Evolutionary conservation across 1,284 basidiomycete species (phyloP), one percentile per base, ranked within the genome.

Genomic region (Naganishia albida): DNA sequence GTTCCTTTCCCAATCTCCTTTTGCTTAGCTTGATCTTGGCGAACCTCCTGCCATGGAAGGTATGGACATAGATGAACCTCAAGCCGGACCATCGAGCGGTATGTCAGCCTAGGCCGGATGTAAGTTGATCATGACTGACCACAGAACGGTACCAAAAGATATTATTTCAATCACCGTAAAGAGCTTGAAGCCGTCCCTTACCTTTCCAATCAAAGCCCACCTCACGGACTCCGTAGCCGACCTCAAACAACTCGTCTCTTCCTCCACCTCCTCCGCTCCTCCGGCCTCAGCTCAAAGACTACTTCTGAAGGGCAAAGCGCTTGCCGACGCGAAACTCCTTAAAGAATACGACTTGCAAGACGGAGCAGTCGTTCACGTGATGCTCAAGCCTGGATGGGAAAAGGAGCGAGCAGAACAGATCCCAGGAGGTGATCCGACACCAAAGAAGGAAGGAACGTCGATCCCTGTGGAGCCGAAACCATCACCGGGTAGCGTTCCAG

Each of bases 241-340:
- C 63, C 86, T 95, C 75, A 97, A 96, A 78, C 72, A 82, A 67
- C 85, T 91, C 65, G 83, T 88, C 18, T 74, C 84, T 1, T 81
- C 86, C 63, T 70, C 78, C 18, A 82, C 86, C 1, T 80, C 83
- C 51, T 85, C 87, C 2, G 76, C 77, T 3, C 81, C 81, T 0
- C 84, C 88, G 8, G 85, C 87, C 54, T 85, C 88, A 73, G 82
- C 83, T 23, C 92, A 95, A 78, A 84, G 93, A 2, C 84, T 94
- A 7, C 82, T 97, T 10, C 83, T 94, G 65, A 95, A 93, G 78
- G 93, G 93, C 65, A 97, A 97, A 77, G 91, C 89, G 0, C 84
- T 96, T 68, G 87, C 85, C 26, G 93, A 95, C 80, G 81, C 80
- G 44, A 93, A 93, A 76, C 84, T 97, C 7, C 80, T 96, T 48